A percentile compares a stretch with the other conserved stretches of the same genome.
Evolutionary conservation across 1,139 yeast genomes (phyloP).

Genomic region (Kodamaea anthophila): DNA sequence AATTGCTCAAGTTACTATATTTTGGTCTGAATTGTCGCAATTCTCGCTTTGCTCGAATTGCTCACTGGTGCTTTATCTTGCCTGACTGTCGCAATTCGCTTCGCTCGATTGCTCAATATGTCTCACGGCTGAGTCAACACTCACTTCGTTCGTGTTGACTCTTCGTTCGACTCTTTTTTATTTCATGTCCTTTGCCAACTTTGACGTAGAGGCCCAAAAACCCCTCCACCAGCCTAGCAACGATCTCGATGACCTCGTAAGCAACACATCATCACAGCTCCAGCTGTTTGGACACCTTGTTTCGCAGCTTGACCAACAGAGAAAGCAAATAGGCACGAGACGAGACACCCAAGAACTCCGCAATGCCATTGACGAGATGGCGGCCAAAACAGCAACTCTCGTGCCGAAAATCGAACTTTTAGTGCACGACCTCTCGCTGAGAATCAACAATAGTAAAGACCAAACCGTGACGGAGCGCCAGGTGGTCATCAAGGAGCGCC

Average conservation of each 20-base stretch:
- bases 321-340: constrained; percentile 48
- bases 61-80: too few species aligned
- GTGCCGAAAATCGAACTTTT: constrained; percentile 30
- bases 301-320: constrained; percentile 42
- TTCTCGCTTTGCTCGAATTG: too few species aligned
- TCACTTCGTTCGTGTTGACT: too few species aligned
- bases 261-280: constrained; percentile 35
- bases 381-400: constrained; percentile 21
- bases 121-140: too few species aligned
- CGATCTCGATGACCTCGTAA: constrained; percentile 23
- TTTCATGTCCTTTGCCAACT: constrained; percentile 61
- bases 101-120: too few species aligned
- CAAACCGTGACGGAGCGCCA: constrained; percentile 29
- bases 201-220: constrained; percentile 52
- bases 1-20: too few species aligned
- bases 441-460: constrained; percentile 21
- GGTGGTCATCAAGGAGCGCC: constrained; percentile 34
- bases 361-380: constrained; percentile 28
- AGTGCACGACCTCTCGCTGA: constrained; percentile 24
- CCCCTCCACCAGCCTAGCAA: constrained; percentile 11
- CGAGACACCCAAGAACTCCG: constrained; percentile 45
- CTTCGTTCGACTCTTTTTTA: too few species aligned
- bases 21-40: too few species aligned
- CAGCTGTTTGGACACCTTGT: constrained; percentile 47
- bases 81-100: too few species aligned